Evolutionary conservation across 2,329 filamentous ascomycete species (phyloP).

Genomic region (Parastagonospora avenae): DNA sequence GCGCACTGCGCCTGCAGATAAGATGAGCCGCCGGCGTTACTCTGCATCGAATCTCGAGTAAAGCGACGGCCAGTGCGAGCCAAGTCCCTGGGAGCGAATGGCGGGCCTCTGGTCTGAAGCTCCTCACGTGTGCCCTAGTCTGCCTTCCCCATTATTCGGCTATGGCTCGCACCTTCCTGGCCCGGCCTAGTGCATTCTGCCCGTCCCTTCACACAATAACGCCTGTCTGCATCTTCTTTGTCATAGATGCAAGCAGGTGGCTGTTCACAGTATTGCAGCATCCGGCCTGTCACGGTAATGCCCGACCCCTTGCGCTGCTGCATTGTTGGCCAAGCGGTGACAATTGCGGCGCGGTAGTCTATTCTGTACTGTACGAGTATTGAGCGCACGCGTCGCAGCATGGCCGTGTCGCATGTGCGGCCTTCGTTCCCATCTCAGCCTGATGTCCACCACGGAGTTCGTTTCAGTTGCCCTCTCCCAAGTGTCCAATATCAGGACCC

Average conservation of each 20-base stretch:
- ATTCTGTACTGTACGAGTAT: not conserved
- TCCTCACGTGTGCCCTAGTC: too few species aligned
- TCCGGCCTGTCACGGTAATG: conserved; percentile 1
- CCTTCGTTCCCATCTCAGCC: conserved; percentile 12
- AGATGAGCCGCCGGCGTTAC: not conserved
- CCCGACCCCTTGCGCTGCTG: too few species aligned
- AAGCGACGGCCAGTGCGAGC: conserved; percentile 6
- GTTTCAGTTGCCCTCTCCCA: conserved; percentile 5
- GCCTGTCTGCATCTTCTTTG: conserved; percentile 14
- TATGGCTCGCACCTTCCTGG: conserved; percentile 15
- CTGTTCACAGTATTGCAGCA: conserved; percentile 2
- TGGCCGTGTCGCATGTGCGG: conserved; percentile 17
- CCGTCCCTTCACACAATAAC: conserved; percentile 7
- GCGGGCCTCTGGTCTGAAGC: conserved; percentile 1
- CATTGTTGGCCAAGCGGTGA: conserved; percentile 1
- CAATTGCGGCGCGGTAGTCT: conserved; percentile 12
- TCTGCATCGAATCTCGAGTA: too few species aligned
- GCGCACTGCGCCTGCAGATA: conserved; percentile 15
- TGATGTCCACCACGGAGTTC: conserved; percentile 12
- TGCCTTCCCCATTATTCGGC: too few species aligned
- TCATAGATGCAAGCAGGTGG: conserved; percentile 19
- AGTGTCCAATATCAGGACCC: conserved; percentile 6
- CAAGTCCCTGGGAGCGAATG: conserved; percentile 14
- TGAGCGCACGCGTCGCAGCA: conserved; percentile 11
- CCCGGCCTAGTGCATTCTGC: conserved; percentile 5